Percentiles rank a stretch among this genome's conserved stretches.
Evolutionary conservation across 805 yeast genomes (phyloP).

Genomic region (Ascoidea rubescens): DNA sequence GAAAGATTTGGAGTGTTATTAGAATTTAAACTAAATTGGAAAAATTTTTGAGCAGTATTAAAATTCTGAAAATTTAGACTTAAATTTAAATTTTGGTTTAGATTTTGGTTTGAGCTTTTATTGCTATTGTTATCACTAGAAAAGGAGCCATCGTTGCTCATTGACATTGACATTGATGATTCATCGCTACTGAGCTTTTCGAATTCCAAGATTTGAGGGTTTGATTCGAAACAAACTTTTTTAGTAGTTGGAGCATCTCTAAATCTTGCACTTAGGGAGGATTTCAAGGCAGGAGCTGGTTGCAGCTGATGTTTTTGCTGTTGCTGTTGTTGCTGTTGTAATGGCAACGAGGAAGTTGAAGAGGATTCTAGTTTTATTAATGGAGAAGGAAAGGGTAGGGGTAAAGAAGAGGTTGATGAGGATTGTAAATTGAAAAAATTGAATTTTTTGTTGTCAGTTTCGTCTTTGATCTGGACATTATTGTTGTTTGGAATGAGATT

Average conservation of each 20-base stretch:
- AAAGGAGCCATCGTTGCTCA: background rate
- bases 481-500: no score
- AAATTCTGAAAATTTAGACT: conserved; percentile 1
- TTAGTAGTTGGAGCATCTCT: conserved; percentile 1
- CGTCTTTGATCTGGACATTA: no score
- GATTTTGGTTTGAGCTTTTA: background rate
- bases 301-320: background rate
- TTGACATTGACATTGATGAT: background rate
- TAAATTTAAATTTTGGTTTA: no score
- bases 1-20: background rate
- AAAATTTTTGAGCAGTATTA: conserved; percentile 1
- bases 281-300: background rate
- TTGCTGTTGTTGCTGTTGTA: background rate
- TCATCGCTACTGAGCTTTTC: conserved; percentile 9
- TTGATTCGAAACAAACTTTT: conserved; percentile 8
- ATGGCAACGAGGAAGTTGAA: background rate
- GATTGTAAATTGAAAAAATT: no score
- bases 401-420: no score
- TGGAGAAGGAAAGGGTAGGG: no score
- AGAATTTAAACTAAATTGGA: background rate
- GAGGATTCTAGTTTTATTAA: no score
- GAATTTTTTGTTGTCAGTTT: no score
- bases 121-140: background rate
- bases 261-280: conserved; percentile 1
- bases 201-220: conserved; percentile 7